Evolutionary conservation across 225 moss, liverwort and hornwort genomes (phyloP), one percentile per base, ranked within the genome.

Genomic region (Sphagnum tenellum): DNA sequence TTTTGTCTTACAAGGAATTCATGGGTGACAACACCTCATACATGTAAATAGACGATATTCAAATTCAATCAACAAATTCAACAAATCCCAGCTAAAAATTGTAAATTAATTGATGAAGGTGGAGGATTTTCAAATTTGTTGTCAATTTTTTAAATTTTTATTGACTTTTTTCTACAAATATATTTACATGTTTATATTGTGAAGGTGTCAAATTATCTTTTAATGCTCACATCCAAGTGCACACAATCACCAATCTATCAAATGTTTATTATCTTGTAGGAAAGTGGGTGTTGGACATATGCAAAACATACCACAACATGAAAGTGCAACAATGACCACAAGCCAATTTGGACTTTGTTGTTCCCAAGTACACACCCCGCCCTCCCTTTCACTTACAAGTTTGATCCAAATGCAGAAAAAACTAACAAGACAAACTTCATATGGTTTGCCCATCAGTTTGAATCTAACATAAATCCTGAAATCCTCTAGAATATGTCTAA

Each of bases 381-480:
- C 44, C 52, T 66, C 1, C 71, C 65, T 0, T 71, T 50, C 50
- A 2, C 50, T 29, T 60, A 48, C 60, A 46, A 55, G 3, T 0
- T 6, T 8, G 8, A 71, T 12, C 50, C 71, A 7, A 13, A 10
- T 0, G 2, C 7, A 0, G 50, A 4, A 9, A 47, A 50, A 47
- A 60, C 66, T 1, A 53, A 7, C 14, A 45, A 54, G 8, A 59
- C 52, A 2, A 54, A 52, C 1, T 51, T 52, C 0, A 49, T 52
- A 3, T 71, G 71, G 71, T 51, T 60, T 9, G 6, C 45, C 29
- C 13, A 47, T 53, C 66, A 71, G 12, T 71, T 66, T 14, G 13
- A 14, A 52, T 5, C 65, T 8, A 58, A 65, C 0, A 29, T 12
- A 3, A 49, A 50, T 2, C 3, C 65, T 47, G 10, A 71, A 6